Evolutionary conservation across 768 basidiomycete genomes (phyloP).

Genomic region (Russula dissimulans): DNA sequence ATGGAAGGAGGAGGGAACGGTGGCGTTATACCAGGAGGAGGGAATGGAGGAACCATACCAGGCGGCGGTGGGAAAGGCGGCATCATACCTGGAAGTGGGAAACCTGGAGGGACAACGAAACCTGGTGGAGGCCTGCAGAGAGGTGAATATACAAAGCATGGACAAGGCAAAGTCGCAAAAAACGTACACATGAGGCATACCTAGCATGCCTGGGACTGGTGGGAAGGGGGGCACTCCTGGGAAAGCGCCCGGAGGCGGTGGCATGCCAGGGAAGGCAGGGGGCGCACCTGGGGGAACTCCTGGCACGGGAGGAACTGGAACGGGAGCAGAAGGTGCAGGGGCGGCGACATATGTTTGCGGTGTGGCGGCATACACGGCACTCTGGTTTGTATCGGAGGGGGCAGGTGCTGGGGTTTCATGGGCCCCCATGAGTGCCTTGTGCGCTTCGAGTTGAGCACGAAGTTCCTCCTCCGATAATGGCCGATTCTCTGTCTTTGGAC

Average conservation of each 20-base stretch:
- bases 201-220: constrained; percentile 29
- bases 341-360: constrained; percentile 57
- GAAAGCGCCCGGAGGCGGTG: constrained; percentile 31
- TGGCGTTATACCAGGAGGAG: constrained; percentile 25
- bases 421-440: constrained; percentile 85
- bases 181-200: constrained; percentile 31
- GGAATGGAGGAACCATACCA: constrained; percentile 17
- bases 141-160: constrained; percentile 32
- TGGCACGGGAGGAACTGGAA: constrained; percentile 28
- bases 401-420: constrained; percentile 31
- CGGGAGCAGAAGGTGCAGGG: constrained; percentile 27
- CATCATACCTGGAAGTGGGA: constrained; percentile 25
- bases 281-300: constrained; percentile 36
- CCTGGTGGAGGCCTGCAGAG: constrained; percentile 25
- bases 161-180: constrained; percentile 25
- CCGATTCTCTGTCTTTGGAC: constrained; percentile 71
- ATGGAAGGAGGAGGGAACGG: constrained; percentile 25
- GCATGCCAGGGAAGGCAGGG: constrained; percentile 37
- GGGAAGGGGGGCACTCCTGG: constrained; percentile 29
- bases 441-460: constrained; percentile 74
- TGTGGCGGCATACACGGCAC: constrained; percentile 64
- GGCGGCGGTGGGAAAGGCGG: constrained; percentile 23
- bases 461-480: constrained; percentile 77
- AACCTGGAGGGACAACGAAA: constrained; percentile 27
- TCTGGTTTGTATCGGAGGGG: constrained; percentile 34